Evolutionary conservation across 1,139 yeast species (phyloP).

Genomic region (Zygosaccharomyces pseudobailii): DNA sequence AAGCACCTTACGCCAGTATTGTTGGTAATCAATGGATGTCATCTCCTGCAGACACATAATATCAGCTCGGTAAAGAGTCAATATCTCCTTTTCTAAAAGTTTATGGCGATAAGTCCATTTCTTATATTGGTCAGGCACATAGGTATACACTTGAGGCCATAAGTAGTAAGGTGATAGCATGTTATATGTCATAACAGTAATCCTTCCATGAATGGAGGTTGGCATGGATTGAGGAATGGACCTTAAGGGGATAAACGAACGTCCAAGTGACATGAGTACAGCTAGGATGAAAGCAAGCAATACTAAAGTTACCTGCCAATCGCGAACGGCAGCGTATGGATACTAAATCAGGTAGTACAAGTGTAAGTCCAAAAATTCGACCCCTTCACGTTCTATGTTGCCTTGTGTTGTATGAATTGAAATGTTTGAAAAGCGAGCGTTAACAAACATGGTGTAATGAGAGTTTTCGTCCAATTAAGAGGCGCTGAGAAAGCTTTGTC

Average conservation of each 20-base stretch:
- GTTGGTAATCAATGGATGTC: conserved; percentile 45
- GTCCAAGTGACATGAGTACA: conserved; percentile 11
- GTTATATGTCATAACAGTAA: conserved; percentile 44
- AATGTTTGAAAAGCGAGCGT: neutral
- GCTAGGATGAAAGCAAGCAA: neutral
- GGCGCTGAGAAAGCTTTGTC: neutral
- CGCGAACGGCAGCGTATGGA: neutral
- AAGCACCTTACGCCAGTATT: conserved; percentile 40
- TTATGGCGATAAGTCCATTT: conserved; percentile 49
- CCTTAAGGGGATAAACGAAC: conserved; percentile 16
- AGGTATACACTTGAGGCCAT: conserved; percentile 53
- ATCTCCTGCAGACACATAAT: conserved; percentile 60
- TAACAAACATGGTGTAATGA: neutral
- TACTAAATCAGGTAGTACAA: neutral
- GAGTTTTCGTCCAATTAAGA: neutral
- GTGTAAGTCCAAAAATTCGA: neutral
- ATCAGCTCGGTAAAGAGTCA: conserved; percentile 44
- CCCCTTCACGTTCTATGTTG: neutral
- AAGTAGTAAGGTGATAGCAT: conserved; percentile 51
- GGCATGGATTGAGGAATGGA: conserved; percentile 5
- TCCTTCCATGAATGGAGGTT: conserved; percentile 9
- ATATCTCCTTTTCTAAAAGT: conserved; percentile 39
- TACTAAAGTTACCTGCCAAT: neutral
- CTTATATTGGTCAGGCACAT: conserved; percentile 42
- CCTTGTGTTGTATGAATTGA: neutral